A percentile compares a stretch with the other conserved stretches of the same genome.
phyloP scores from a whole-genome alignment of 2,329 filamentous ascomycete genomes.

The Aureobasidium lini region DNA sequence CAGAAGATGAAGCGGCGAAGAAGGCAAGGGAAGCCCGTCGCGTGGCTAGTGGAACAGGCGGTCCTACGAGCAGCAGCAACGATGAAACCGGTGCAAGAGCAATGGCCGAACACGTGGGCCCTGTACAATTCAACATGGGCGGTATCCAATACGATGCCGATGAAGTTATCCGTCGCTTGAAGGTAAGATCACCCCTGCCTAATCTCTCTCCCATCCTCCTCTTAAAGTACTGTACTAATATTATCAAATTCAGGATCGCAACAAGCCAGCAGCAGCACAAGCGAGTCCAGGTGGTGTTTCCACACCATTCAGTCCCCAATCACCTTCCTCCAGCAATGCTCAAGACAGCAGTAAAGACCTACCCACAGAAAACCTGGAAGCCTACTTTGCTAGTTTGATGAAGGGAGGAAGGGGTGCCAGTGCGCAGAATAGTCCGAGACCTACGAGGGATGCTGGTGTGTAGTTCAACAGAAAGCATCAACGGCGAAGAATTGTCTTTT shows the following conservation, averaged over 20 bases:
- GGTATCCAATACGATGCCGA: conserved; percentile 87
- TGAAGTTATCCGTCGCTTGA: conserved; percentile 80
- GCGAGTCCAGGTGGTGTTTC: conserved; percentile 18
- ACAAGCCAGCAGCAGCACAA: conserved; percentile 32
- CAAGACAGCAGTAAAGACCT: conserved; percentile 43
- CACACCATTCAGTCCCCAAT: conserved; percentile 17
- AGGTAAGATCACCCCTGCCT: conserved; percentile 45
- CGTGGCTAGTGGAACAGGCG: conserved; percentile 17
- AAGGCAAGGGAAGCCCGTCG: conserved; percentile 22
- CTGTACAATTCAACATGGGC: conserved; percentile 96
- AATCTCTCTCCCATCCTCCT: neutral
- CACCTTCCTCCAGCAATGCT: conserved; percentile 19
- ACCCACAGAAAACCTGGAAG: conserved; percentile 48
- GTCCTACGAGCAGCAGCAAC: neutral
- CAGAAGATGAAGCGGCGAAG: conserved; percentile 50
- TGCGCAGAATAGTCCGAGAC: conserved; percentile 15
- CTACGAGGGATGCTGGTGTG: conserved; percentile 9
- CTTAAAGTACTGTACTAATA: neutral
- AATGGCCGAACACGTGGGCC: conserved; percentile 76
- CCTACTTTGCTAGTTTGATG: conserved; percentile 53
- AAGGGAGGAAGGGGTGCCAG: conserved; percentile 33
- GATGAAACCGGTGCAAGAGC: conserved; percentile 29
- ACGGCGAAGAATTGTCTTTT: neutral
- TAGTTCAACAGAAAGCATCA: neutral
- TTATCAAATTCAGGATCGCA: conserved; percentile 6